phyloP scores from a whole-genome alignment of 345 rosid species.

The Mercurialis annua region DNA sequence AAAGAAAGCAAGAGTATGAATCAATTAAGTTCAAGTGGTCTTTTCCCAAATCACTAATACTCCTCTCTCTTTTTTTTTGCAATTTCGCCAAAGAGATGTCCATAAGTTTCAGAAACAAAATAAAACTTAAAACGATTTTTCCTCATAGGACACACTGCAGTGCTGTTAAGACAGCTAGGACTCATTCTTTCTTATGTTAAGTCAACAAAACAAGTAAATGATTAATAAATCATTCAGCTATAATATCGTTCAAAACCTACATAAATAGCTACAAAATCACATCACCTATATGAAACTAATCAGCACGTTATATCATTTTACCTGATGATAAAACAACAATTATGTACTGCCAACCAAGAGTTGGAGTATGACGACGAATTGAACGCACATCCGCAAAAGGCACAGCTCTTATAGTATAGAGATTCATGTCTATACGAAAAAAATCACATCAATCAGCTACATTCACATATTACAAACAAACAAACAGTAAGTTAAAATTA shows the following conservation, averaged over 20 bases:
- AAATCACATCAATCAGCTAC: constrained; percentile 8
- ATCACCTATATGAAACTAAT: too few species aligned
- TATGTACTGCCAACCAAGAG: constrained; percentile 96
- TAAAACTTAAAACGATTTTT: not conserved
- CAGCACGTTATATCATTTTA: constrained; percentile 12
- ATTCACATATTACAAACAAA: not conserved
- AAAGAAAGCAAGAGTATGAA: not conserved
- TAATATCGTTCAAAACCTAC: too few species aligned
- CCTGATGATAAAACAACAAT: constrained; percentile 91
- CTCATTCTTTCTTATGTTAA: not conserved
- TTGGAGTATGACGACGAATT: constrained; percentile 77
- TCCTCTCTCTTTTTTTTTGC: too few species aligned
- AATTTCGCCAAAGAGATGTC: not conserved
- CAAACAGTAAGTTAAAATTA: not conserved
- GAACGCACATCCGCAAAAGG: constrained; percentile 80
- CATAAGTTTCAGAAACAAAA: not conserved
- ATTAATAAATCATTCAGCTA: not conserved
- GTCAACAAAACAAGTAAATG: not conserved
- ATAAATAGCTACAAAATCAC: too few species aligned
- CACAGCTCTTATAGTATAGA: constrained; percentile 78
- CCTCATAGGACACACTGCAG: not conserved
- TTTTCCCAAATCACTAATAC: too few species aligned
- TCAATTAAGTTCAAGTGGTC: not conserved
- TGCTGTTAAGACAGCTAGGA: not conserved
- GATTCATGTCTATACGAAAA: constrained; percentile 60